phyloP scores from a whole-genome alignment of 73 alveolate genomes.

The Blepharisma japonicum region DNA sequence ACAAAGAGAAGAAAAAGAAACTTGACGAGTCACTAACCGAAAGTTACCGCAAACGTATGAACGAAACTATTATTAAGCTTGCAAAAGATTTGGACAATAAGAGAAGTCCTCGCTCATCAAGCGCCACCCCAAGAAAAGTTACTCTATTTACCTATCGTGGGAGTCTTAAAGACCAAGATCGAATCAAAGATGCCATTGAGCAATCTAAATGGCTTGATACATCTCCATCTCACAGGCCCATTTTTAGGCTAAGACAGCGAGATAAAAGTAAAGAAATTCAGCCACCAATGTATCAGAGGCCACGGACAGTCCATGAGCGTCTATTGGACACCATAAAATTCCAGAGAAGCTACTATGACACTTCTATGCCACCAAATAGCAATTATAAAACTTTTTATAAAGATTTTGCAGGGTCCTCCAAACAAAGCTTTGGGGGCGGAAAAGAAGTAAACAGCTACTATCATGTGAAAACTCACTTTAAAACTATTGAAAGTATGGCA shows the following conservation, averaged over 20 bases:
- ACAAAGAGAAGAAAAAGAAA: slow-evolving; percentile 13
- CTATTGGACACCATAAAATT: neutral
- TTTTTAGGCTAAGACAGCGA: slow-evolving; percentile 6
- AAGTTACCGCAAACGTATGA: neutral
- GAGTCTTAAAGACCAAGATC: neutral
- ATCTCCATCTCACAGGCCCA: slow-evolving; percentile 11
- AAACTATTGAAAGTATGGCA: slow-evolving; percentile 22
- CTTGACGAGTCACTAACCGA: neutral
- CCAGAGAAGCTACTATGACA: neutral
- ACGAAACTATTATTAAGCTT: slow-evolving; percentile 5
- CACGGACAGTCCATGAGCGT: neutral
- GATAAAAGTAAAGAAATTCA: slow-evolving; percentile 19
- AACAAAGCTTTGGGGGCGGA: neutral
- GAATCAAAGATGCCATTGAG: neutral
- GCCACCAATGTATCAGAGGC: neutral
- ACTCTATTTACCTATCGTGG: neutral
- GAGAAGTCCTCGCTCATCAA: slow-evolving; percentile 2
- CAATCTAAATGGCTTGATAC: slow-evolving; percentile 11
- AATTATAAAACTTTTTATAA: neutral
- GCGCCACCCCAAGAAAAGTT: neutral
- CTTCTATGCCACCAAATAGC: neutral
- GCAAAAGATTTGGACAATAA: neutral
- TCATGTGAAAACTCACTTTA: slow-evolving; percentile 10
- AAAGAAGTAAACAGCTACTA: neutral
- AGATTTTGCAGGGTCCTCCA: neutral